Percentiles rank a stretch among this genome's conserved stretches.
Conservation (phyloP, 192 early-diverging fungal genomes). For the Coemansia sp. region DNA sequence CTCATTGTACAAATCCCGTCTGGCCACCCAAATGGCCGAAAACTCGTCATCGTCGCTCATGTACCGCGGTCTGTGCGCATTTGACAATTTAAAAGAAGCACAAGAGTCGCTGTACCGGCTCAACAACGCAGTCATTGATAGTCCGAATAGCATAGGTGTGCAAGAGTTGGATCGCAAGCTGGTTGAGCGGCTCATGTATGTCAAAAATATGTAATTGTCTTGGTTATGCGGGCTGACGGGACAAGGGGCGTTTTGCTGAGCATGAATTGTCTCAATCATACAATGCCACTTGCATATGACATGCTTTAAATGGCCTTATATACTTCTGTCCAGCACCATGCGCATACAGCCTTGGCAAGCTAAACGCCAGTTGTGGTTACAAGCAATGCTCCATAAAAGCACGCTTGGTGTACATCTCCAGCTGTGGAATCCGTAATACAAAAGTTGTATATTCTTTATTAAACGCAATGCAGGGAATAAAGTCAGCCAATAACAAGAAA, state of each 20-base stretch:
- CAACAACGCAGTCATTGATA: background rate
- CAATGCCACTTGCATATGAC: no score
- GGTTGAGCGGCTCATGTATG: background rate
- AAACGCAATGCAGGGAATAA: constrained; percentile 1
- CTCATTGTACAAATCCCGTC: background rate
- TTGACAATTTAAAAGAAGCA: background rate
- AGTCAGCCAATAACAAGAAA: constrained; percentile 4
- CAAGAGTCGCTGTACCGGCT: background rate
- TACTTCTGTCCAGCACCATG: no score
- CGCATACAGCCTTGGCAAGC: no score
- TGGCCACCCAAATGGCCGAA: background rate
- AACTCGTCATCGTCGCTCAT: constrained; percentile 12
- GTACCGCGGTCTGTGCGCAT: background rate
- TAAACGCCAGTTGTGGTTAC: no score
- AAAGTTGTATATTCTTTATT: background rate
- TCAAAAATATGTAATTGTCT: background rate
- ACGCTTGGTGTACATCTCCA: no score
- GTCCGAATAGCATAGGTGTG: background rate
- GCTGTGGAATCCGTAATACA: no score
- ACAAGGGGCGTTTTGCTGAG: no score
- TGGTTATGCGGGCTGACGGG: no score
- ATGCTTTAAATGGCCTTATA: no score
- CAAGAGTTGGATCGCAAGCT: background rate
- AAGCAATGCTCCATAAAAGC: no score
- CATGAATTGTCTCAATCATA: no score